Conservation (phyloP, 495 filamentous ascomycete species). For the Evernia prunastri region DNA sequence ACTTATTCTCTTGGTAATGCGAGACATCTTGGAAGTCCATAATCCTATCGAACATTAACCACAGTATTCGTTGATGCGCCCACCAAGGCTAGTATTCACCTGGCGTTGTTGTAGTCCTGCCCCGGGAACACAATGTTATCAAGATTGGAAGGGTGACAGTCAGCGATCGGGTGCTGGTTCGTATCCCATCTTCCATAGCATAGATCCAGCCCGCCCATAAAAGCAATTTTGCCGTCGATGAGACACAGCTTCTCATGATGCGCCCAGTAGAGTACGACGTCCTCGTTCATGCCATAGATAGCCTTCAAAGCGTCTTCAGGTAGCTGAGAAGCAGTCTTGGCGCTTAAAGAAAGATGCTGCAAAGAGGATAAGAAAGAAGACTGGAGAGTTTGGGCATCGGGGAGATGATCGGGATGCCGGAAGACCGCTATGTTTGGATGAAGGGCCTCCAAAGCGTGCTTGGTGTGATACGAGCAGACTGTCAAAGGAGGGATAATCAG, state of each 20-base stretch:
- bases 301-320: constrained; percentile 62
- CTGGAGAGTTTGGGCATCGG: constrained; percentile 55
- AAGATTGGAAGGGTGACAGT: constrained; percentile 74
- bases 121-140: constrained; percentile 74
- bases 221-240: constrained; percentile 71
- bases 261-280: constrained; percentile 85
- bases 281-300: constrained; percentile 75
- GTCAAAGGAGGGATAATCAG: constrained; percentile 38
- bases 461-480: constrained; percentile 84
- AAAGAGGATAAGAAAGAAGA: constrained; percentile 46
- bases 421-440: constrained; percentile 89
- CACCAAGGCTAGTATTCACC: constrained; percentile 5
- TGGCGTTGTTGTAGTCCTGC: constrained; percentile 91
- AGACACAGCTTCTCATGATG: constrained; percentile 93
- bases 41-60: constrained; percentile 39
- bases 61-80: no score
- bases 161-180: constrained; percentile 70
- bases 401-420: constrained; percentile 84
- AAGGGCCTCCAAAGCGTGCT: constrained; percentile 67
- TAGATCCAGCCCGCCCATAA: constrained; percentile 72
- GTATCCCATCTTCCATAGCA: constrained; percentile 63
- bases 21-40: constrained; percentile 82
- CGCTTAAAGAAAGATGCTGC: constrained; percentile 46
- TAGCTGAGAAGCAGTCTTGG: constrained; percentile 49
- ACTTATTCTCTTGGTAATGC: constrained; percentile 80